Evolutionary conservation across 2,329 filamentous ascomycete genomes (phyloP), one percentile per base, ranked within the genome.

Genomic region (Colletotrichum endophyticum): DNA sequence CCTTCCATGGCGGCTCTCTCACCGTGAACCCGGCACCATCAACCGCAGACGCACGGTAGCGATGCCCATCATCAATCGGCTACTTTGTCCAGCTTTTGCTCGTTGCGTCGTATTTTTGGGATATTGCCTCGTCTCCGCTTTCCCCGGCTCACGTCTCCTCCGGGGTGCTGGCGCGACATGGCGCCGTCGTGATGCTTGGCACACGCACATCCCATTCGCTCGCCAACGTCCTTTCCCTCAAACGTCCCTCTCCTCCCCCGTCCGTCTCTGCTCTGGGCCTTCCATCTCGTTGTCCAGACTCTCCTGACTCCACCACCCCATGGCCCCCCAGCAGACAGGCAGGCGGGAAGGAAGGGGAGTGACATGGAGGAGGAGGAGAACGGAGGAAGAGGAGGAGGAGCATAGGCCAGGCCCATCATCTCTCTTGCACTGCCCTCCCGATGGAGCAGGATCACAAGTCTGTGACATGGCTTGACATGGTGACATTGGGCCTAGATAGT

Each of bases 381-480:
- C 16, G 3, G 5, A 6, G 19, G 19, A 13, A 5, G 25, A 36
- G 19, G 59, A 62, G 0, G 11, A 61, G 56, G 30, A 62, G 56
- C 57, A 22, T 25, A 49, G 68, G 57, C 39, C 74, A 32, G 70
- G 34, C 68, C 56, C 57, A 32, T 39, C 67, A 19, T n/a, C 36
- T 19, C 32, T 12, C 44, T 12, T 76, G 74, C 74, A 76, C 74
- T 74, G 70, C 74, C 70, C 34, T 74, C 22, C 64, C 49, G 39
- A 74, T 74, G 70, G 70, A 74, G 30, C 70, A 69, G 68, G 27
- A 63, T 70, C 53, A 61, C 57, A 53, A 66, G 44, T 69, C 70
- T 74, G 70, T 70, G 74, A 76, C 74, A 76, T 76, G 73, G 73
- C 64, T 66, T 76, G 73, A 66, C 70, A 66, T 74, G 44, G 70